A percentile compares a stretch with the other conserved stretches of the same genome.
These are phyloP conservation scores for Cardiospermum halicacabum DNA, from an alignment of 345 rosid species.

Conservation along the genomic window DNA sequence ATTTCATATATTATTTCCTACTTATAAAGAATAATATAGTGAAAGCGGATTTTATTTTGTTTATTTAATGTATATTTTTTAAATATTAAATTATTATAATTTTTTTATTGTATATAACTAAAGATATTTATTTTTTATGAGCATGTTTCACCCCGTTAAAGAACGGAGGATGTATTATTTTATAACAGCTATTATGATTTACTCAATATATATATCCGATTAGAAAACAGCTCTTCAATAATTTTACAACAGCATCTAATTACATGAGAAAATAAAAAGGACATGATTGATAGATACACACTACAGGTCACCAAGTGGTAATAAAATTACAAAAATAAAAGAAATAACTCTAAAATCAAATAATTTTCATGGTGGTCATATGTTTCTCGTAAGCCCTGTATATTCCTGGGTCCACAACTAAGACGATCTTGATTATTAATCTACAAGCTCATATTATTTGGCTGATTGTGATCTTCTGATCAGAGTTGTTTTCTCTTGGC, in stretches of 20 bases:
- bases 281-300: not conserved
- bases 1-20: too few relatives aligned
- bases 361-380: too few relatives aligned
- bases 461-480: slow-evolving; percentile 2
- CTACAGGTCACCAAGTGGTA: not conserved
- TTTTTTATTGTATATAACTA: too few relatives aligned
- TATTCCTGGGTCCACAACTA: slow-evolving; percentile 1
- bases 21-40: too few relatives aligned
- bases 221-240: not conserved
- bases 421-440: not conserved
- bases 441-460: not conserved
- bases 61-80: too few relatives aligned
- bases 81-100: too few relatives aligned
- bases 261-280: not conserved
- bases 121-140: too few relatives aligned
- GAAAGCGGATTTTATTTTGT: too few relatives aligned
- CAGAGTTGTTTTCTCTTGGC: not conserved
- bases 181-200: not conserved
- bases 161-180: too few relatives aligned
- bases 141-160: too few relatives aligned
- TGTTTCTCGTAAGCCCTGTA: too few relatives aligned
- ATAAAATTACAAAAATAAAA: not conserved
- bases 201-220: not conserved
- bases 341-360: not conserved
- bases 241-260: slow-evolving; percentile 3